Evolutionary conservation across 2,329 filamentous ascomycete genomes (phyloP).

Genomic region (Aquanectria penicillioides): DNA sequence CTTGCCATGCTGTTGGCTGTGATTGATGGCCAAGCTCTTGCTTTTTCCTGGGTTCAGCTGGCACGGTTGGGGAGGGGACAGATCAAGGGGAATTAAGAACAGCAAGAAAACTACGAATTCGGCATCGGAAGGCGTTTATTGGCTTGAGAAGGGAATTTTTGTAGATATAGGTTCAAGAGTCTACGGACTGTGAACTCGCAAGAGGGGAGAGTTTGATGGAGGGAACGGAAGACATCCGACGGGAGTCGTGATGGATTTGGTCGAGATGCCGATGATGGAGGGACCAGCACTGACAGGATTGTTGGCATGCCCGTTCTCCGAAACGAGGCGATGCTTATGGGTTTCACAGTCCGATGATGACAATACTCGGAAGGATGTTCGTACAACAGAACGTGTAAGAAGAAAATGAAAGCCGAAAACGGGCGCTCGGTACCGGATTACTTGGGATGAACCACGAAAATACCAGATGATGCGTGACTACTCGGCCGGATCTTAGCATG

Average conservation of each 20-base stretch:
- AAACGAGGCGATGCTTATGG: neutral
- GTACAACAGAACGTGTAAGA: conserved; percentile 1
- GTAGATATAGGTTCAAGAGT: conserved; percentile 16
- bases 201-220: too few relatives aligned
- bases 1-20: conserved; percentile 11
- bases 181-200: conserved; percentile 7
- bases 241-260: neutral
- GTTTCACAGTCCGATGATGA: neutral
- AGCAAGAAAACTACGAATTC: conserved; percentile 12
- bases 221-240: neutral
- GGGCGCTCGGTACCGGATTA: neutral
- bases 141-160: conserved; percentile 17
- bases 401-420: too few relatives aligned
- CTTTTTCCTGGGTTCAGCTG: neutral
- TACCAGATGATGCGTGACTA: neutral
- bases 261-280: too few relatives aligned
- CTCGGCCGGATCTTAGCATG: neutral
- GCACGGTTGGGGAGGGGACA: neutral
- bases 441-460: neutral
- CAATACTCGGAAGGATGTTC: neutral
- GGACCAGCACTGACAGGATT: neutral
- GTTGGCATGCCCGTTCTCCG: neutral
- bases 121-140: conserved; percentile 26
- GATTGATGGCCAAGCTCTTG: neutral
- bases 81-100: neutral